Conservation (phyloP, 2,329 filamentous ascomycete species). For the Paecilomyces variotii region DNA sequence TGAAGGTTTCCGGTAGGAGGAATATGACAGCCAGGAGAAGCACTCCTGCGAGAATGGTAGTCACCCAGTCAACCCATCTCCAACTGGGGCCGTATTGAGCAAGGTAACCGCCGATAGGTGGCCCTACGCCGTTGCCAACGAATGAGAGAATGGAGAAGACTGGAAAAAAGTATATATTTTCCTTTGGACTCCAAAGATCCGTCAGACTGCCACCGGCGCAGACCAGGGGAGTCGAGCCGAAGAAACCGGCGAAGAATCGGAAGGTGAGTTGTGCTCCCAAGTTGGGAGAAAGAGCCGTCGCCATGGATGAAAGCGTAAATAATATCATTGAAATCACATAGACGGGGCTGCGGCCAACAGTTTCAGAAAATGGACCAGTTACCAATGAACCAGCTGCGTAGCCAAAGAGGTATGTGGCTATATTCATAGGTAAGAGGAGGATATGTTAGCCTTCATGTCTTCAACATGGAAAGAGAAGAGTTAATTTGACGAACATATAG, state of each 20-base stretch:
- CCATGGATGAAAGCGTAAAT: not conserved
- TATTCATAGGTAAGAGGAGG: no score
- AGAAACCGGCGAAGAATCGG: conserved; percentile 17
- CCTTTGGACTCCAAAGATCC: conserved; percentile 16
- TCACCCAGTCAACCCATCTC: conserved; percentile 27
- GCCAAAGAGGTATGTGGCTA: no score
- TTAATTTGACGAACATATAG: no score
- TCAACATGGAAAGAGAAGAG: no score
- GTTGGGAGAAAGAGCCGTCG: not conserved
- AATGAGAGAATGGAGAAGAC: conserved; percentile 40
- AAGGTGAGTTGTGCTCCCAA: not conserved
- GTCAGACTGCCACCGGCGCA: conserved; percentile 35
- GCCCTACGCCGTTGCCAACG: conserved; percentile 16
- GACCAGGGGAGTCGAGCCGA: conserved; percentile 33
- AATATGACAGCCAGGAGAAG: no score
- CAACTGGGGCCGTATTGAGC: conserved; percentile 32
- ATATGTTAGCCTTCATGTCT: no score
- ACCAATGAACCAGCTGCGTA: no score
- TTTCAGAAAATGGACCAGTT: no score
- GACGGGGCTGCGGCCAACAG: no score
- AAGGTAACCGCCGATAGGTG: conserved; percentile 36
- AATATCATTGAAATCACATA: no score
- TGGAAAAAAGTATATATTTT: conserved; percentile 40
- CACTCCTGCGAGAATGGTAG: no score
- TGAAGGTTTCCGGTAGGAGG: no score